Evolutionary conservation across 768 basidiomycete genomes (phyloP), one percentile per base, ranked within the genome.

Genomic region (Leccinellum rugosiceps): DNA sequence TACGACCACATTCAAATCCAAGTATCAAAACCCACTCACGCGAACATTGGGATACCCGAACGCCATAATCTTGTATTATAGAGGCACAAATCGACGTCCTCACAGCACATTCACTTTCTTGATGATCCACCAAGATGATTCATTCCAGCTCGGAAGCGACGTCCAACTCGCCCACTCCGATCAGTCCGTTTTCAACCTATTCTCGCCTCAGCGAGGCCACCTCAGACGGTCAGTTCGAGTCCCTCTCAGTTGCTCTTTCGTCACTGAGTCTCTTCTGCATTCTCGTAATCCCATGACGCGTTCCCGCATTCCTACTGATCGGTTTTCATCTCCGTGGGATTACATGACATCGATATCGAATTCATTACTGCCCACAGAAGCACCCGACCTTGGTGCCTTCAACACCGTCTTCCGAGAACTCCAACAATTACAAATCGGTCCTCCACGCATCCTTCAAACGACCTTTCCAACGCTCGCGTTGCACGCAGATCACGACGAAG

Each of bases 351-450:
- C 57, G 31, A 48, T 43, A 32, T 15, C 34, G 48, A 23, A 49
- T 52, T 41, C 46, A 34, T 59, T 31, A 21, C 50, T 50, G 43
- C 32, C 3, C 25, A 51, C 70, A 83, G 81, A 88, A 68, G 79
- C 81, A 57, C 88, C 88, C 44, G 87, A 89, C 70, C 78, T 90
- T 8, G 89, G 88, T 7, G 85, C 86, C 9, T 90, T 90, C 70
- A 81, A 77, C 14, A 77, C 82, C 34, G 86, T 90, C 23, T 80
- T 90, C 47, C 79, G 87, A n/a, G 87, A 84, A 54, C 76, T 85
- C 71, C 78, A 75, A 19, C 79, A 85, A 55, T 67, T 85, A 0
- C 83, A 85, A 58, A 83, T 77, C 4, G 78, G 76, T 73, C 66
- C 58, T 44, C 68, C 64, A 47, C 70, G 66, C 38, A 58, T 58